Evolutionary conservation across 2,329 filamentous ascomycete species (phyloP), one percentile per base, ranked within the genome.

Genomic region (Fusarium mexicanum): DNA sequence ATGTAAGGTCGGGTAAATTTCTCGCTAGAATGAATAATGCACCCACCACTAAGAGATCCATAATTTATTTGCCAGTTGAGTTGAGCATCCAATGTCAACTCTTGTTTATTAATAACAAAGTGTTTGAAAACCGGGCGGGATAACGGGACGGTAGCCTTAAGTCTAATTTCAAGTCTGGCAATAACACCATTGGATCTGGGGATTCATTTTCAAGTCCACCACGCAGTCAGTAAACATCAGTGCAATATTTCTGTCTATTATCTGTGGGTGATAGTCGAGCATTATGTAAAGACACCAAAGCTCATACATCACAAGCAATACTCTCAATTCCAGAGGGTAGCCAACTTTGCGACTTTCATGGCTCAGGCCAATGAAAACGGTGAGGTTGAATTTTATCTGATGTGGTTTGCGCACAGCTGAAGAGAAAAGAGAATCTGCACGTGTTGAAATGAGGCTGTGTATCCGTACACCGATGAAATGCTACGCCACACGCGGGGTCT

Each of bases 401-500:
- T 35, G 14, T 9, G 33, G 33, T 35, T 35, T 35, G 33, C 33
- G 33, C 33, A 35, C 24, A 12, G 22, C 22, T 8, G 16, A 22
- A 41, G 46, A n/a, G 22, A 33, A 26, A 22, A 58, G n/a, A n/a
- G 26, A 53, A 38, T 31, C n/a, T 51, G 26, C 24, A 46, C 20
- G 26, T 18, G 51, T 55, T 41, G 24, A 55, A 29, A 31, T 57
- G 70, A 73, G 71, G 71, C 71, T 74, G 71, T 74, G 67, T 10
- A 33, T 29, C 31, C 31, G 31, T 33, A 8, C 33, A 35, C 6
- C 7, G 33, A 10, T 33, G 22, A 14, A 24, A n/a, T 43, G 53
- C 58, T 74, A 71, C 67, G 67, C 71, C 71, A 73, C 71, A 71
- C 41, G 58, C 71, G 67, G 71, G 67, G 71, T 71, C 48, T 51